Percentiles rank a stretch among this genome's conserved stretches.
Evolutionary conservation across 148 eudicot species (phyloP).

Genomic region (Amaranthus palmeri): DNA sequence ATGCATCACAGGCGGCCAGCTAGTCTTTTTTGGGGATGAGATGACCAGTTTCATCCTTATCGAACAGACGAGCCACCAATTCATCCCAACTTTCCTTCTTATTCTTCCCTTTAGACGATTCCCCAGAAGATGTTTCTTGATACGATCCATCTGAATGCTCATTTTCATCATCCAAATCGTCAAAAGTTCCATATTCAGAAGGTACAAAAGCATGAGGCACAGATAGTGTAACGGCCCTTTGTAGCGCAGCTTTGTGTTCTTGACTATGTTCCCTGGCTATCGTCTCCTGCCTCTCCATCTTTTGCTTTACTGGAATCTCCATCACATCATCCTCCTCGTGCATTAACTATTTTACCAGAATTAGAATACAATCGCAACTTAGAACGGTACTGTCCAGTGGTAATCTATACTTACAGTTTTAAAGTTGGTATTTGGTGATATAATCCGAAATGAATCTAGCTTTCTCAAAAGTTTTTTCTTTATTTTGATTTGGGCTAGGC

Average conservation of each 20-base stretch:
- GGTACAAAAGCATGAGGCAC: constrained; percentile 73
- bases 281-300: constrained; percentile 75
- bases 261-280: constrained; percentile 66
- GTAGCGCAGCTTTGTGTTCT: constrained; percentile 74
- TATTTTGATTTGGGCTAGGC: no score
- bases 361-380: background rate
- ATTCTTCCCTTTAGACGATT: constrained; percentile 39
- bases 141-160: constrained; percentile 37
- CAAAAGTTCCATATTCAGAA: constrained; percentile 74
- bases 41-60: constrained; percentile 63
- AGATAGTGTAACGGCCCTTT: constrained; percentile 68
- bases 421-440: no score
- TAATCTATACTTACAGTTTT: background rate
- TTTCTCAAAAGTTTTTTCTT: no score
- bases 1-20: no score
- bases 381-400: background rate
- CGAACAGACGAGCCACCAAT: constrained; percentile 63
- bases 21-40: constrained; percentile 41
- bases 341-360: constrained; percentile 52
- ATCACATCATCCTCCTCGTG: constrained; percentile 51
- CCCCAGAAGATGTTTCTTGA: constrained; percentile 28
- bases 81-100: constrained; percentile 70
- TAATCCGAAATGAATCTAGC: background rate
- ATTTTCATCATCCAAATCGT: constrained; percentile 33
- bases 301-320: constrained; percentile 71